Evolutionary conservation across 1,284 basidiomycete species (phyloP).

Genomic region (Afroboletus lepidellus): DNA sequence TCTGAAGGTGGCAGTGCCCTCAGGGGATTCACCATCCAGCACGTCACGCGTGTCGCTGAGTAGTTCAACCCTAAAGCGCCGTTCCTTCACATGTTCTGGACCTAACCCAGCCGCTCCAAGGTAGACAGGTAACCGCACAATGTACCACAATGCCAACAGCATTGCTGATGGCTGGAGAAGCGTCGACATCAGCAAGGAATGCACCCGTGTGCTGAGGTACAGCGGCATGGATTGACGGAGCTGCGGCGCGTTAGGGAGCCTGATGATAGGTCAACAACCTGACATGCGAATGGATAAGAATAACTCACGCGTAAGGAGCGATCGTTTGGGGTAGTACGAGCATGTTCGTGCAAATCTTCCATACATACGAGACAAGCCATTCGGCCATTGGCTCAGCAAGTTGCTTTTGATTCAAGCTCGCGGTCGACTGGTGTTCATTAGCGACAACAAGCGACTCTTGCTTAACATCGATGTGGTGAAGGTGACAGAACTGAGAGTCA

Average conservation of each 20-base stretch:
- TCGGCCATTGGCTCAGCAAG: constrained; percentile 72
- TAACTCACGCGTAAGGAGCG: constrained; percentile 46
- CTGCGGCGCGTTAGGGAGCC: constrained; percentile 35
- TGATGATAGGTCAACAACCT: constrained; percentile 23
- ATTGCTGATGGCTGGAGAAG: constrained; percentile 79
- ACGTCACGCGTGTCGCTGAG: constrained; percentile 47
- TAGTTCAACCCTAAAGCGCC: constrained; percentile 60
- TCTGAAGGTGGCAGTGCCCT: constrained; percentile 62
- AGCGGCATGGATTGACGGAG: constrained; percentile 41
- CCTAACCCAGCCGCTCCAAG: constrained; percentile 46
- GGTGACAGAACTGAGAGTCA: constrained; percentile 19
- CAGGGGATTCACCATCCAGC: constrained; percentile 51
- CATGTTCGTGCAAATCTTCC: constrained; percentile 74
- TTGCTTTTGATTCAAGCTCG: constrained; percentile 62
- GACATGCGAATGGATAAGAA: constrained; percentile 1
- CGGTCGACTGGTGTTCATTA: constrained; percentile 41
- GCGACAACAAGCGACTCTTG: constrained; percentile 8
- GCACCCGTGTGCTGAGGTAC: constrained; percentile 59
- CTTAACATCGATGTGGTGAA: constrained; percentile 16
- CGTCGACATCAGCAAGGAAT: constrained; percentile 74
- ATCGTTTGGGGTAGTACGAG: constrained; percentile 53
- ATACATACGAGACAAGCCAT: constrained; percentile 74
- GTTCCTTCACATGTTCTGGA: constrained; percentile 54
- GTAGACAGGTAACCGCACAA: constrained; percentile 74
- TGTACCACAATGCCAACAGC: constrained; percentile 80